Percentiles rank a stretch among this genome's conserved stretches.
These are phyloP conservation scores for Arthrobotrys pseudoclavata DNA, from an alignment of 2,329 filamentous ascomycete species.

Conservation along the genomic window DNA sequence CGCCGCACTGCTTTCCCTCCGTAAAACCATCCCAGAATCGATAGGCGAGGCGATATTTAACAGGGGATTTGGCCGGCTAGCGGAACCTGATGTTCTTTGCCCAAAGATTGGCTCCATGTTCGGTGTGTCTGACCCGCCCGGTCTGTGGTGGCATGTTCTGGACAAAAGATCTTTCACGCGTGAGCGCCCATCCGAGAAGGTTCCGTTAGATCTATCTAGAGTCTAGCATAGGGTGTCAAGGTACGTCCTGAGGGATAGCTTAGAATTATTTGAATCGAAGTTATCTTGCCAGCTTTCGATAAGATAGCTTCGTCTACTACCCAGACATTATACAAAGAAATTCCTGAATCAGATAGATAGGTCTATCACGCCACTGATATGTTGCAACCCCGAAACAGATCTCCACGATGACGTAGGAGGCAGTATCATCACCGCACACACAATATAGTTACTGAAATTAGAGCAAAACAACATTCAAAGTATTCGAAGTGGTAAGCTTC, in stretches of 20 bases:
- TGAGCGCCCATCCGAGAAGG: constrained; percentile 15
- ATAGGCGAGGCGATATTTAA: background rate
- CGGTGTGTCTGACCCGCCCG: background rate
- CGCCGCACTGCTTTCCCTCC: background rate
- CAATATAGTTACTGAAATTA: background rate
- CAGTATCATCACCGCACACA: background rate
- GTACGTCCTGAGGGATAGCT: background rate
- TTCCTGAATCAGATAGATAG: background rate
- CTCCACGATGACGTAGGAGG: background rate
- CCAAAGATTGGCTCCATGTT: background rate
- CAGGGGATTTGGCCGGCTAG: background rate
- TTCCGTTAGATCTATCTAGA: background rate
- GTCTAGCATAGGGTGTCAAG: background rate
- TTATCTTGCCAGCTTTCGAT: background rate
- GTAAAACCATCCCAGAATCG: background rate
- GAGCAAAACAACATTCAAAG: background rate
- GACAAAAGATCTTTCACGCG: background rate
- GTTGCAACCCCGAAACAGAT: too few species aligned
- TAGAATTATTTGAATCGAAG: background rate
- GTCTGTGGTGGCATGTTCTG: background rate
- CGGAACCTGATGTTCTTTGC: background rate
- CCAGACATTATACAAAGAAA: background rate
- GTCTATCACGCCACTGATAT: background rate
- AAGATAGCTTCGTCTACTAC: background rate
- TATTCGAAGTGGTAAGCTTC: background rate